These are phyloP conservation scores for Thinopyrum elongatum DNA, from an alignment of 176 grass and related monocot species.

Conservation along the genomic window DNA sequence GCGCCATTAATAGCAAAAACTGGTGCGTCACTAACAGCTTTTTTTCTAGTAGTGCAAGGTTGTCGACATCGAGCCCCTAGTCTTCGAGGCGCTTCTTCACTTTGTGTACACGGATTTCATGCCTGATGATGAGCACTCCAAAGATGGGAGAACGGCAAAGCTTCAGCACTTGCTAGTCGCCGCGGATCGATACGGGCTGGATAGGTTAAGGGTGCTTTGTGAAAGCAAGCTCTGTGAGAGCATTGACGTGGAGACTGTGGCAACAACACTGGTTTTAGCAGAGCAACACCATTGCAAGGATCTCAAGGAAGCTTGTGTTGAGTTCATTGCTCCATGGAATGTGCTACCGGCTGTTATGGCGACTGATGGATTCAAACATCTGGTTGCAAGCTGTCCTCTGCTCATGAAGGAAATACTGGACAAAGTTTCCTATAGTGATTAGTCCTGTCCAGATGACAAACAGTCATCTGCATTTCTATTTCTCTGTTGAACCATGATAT, in stretches of 20 bases:
- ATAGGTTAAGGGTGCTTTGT: background rate
- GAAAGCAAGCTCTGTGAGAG: background rate
- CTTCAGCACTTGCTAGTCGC: background rate
- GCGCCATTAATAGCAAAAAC: too few relatives aligned
- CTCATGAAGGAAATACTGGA: background rate
- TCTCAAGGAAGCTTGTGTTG: background rate
- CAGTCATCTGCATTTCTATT: background rate
- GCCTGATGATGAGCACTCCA: too few relatives aligned
- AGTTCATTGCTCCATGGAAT: background rate
- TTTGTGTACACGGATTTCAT: too few relatives aligned
- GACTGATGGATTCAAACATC: slow-evolving; percentile 24
- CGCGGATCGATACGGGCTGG: too few relatives aligned
- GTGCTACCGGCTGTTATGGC: background rate
- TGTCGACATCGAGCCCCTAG: too few relatives aligned
- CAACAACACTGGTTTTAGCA: background rate
- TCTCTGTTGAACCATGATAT: background rate
- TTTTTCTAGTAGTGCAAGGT: too few relatives aligned
- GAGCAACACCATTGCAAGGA: background rate
- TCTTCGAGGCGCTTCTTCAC: too few relatives aligned
- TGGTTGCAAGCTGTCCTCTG: background rate
- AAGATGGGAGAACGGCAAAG: background rate
- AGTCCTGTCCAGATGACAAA: background rate
- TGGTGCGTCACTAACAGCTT: too few relatives aligned
- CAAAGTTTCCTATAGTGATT: background rate
- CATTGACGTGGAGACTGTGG: background rate